These are phyloP conservation scores for Hygrophila difformis DNA, from an alignment of 257 asterid species.

Conservation along the genomic window DNA sequence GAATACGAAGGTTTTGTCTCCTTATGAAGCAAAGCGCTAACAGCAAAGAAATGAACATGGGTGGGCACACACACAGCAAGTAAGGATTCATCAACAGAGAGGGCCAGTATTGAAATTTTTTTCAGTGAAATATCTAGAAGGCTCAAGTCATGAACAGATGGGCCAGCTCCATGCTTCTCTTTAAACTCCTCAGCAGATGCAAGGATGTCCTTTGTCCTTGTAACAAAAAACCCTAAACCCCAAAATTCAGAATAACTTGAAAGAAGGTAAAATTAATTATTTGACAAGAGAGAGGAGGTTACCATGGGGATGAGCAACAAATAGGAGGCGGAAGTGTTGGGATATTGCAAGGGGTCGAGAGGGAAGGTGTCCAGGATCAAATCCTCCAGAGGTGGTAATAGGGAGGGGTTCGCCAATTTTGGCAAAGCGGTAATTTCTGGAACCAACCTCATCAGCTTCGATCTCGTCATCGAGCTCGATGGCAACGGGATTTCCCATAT, in stretches of 20 bases:
- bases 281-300: background rate
- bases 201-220: conserved; percentile 69
- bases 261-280: background rate
- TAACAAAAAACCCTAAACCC: conserved; percentile 81
- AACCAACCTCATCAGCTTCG: conserved; percentile 47
- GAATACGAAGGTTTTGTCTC: conserved; percentile 73
- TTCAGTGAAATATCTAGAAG: conserved; percentile 53
- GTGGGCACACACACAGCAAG: conserved; percentile 58
- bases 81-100: conserved; percentile 64
- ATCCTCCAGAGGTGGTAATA: conserved; percentile 21
- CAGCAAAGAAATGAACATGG: conserved; percentile 60
- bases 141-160: conserved; percentile 49
- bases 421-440: conserved; percentile 55
- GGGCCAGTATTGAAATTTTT: conserved; percentile 46
- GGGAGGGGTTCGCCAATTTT: conserved; percentile 59
- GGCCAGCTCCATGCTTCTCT: conserved; percentile 35
- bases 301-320: conserved; percentile 71
- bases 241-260: background rate
- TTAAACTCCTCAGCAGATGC: conserved; percentile 52
- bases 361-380: conserved; percentile 50
- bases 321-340: conserved; percentile 62
- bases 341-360: conserved; percentile 69
- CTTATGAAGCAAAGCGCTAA: conserved; percentile 75
- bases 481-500: conserved; percentile 12
- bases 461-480: conserved; percentile 50